Evolutionary conservation across 352 stramenopile genomes (phyloP).

Genomic region (Globisporangium camurandrum): DNA sequence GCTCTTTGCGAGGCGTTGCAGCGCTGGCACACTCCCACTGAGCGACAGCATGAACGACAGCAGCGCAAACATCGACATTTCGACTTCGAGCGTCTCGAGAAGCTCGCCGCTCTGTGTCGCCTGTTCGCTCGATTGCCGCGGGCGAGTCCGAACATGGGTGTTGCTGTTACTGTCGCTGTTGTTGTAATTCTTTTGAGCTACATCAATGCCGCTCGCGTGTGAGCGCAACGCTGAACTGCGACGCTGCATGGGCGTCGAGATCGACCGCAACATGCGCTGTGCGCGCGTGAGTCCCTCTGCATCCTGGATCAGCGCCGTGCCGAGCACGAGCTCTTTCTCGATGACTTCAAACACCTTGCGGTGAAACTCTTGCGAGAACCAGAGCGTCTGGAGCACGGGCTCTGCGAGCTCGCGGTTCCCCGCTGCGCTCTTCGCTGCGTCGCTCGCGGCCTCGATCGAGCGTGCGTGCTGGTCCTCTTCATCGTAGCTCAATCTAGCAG

Average conservation of each 20-base stretch:
- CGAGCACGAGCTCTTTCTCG: slow-evolving; percentile 69
- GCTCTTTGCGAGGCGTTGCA: slow-evolving; percentile 50
- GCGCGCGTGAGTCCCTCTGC: slow-evolving; percentile 69
- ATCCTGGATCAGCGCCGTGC: slow-evolving; percentile 59
- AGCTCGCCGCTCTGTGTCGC: slow-evolving; percentile 27
- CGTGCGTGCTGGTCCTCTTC: slow-evolving; percentile 46
- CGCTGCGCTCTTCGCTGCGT: slow-evolving; percentile 70
- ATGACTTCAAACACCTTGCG: slow-evolving; percentile 83
- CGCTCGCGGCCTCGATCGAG: slow-evolving; percentile 68
- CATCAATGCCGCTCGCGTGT: slow-evolving; percentile 35
- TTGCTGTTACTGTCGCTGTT: not conserved
- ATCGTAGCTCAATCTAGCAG: slow-evolving; percentile 25
- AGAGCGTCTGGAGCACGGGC: slow-evolving; percentile 69
- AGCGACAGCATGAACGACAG: slow-evolving; percentile 79
- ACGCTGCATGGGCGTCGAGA: slow-evolving; percentile 66
- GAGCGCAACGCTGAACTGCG: slow-evolving; percentile 29
- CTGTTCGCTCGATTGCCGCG: slow-evolving; percentile 21
- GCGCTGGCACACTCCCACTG: slow-evolving; percentile 49
- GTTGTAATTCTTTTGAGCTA: not conserved
- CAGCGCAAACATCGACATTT: slow-evolving; percentile 61
- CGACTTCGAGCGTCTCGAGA: slow-evolving; percentile 73
- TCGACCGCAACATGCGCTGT: slow-evolving; percentile 76
- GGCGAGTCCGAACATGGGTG: not conserved
- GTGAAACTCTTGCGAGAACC: slow-evolving; percentile 85
- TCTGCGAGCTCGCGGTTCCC: slow-evolving; percentile 67